Evolutionary conservation across 2,329 filamentous ascomycete genomes (phyloP).

Genomic region (Trichoderma citrinoviride): DNA sequence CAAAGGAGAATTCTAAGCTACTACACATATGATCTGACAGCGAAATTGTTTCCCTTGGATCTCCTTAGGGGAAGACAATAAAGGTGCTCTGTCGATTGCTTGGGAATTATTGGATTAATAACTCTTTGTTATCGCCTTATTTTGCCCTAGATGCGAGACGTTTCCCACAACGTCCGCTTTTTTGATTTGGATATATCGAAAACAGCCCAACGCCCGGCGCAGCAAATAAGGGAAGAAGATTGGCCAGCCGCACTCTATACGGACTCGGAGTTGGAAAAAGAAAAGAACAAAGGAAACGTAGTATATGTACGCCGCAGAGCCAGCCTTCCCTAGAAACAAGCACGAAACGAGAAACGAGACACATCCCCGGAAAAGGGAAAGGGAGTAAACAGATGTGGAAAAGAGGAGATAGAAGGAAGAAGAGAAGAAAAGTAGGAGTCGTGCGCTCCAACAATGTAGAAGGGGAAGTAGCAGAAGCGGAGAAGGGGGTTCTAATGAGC

Average conservation of each 20-base stretch:
- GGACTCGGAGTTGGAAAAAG: not conserved
- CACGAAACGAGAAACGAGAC: not conserved
- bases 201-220: constrained; percentile 14
- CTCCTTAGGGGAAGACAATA: not conserved
- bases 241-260: constrained; percentile 9
- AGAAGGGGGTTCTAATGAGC: not conserved
- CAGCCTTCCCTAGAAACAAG: not conserved
- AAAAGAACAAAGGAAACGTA: constrained; percentile 8
- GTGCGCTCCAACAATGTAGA: not conserved
- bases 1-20: constrained; percentile 5
- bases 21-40: not conserved
- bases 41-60: not conserved
- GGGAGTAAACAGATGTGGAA: not conserved
- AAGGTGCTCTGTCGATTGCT: not conserved
- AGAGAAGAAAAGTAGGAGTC: not conserved
- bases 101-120: constrained; percentile 20
- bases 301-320: constrained; percentile 12
- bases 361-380: not conserved
- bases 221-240: not conserved
- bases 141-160: constrained; percentile 18
- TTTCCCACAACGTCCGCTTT: constrained; percentile 7
- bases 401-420: not conserved
- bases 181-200: constrained; percentile 21
- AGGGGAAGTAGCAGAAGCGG: not conserved
- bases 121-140: constrained; percentile 5